These are phyloP conservation scores for Suhomyces canberraensis DNA, from an alignment of 805 yeast genomes.

Conservation along the genomic window DNA sequence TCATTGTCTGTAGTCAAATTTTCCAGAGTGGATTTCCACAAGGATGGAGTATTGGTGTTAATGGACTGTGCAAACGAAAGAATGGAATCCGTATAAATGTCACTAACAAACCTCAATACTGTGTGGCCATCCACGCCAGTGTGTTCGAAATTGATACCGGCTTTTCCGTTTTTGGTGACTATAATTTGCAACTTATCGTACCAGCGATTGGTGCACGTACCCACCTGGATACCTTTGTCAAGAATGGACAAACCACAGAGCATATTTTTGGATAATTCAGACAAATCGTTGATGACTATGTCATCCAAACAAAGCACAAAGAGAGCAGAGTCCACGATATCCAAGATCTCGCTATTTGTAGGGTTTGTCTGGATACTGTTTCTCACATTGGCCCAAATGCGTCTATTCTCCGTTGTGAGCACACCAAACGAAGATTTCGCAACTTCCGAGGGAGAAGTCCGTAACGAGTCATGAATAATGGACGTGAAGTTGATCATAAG, in stretches of 20 bases:
- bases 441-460: slow-evolving; percentile 51
- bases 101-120: slow-evolving; percentile 80
- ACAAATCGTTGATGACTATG: slow-evolving; percentile 57
- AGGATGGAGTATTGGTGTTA: slow-evolving; percentile 68
- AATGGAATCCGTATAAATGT: slow-evolving; percentile 88
- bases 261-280: slow-evolving; percentile 76
- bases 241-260: slow-evolving; percentile 79
- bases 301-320: slow-evolving; percentile 84
- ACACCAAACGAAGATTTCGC: slow-evolving; percentile 84
- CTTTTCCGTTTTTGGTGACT: slow-evolving; percentile 83
- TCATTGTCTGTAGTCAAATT: slow-evolving; percentile 24
- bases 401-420: slow-evolving; percentile 83
- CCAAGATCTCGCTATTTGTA: slow-evolving; percentile 65
- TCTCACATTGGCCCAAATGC: slow-evolving; percentile 81
- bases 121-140: slow-evolving; percentile 97
- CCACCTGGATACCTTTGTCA: slow-evolving; percentile 84
- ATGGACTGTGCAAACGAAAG: slow-evolving; percentile 81
- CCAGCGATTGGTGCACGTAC: slow-evolving; percentile 94
- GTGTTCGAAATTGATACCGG: slow-evolving; percentile 90
- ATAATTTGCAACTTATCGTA: slow-evolving; percentile 88
- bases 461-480: slow-evolving; percentile 69
- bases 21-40: slow-evolving; percentile 48
- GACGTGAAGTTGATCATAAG: slow-evolving; percentile 70
- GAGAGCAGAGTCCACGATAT: slow-evolving; percentile 75
- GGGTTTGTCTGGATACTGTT: slow-evolving; percentile 41